phyloP scores from a whole-genome alignment of 164 flowering plant genomes.

The Hamamelis virginiana region DNA sequence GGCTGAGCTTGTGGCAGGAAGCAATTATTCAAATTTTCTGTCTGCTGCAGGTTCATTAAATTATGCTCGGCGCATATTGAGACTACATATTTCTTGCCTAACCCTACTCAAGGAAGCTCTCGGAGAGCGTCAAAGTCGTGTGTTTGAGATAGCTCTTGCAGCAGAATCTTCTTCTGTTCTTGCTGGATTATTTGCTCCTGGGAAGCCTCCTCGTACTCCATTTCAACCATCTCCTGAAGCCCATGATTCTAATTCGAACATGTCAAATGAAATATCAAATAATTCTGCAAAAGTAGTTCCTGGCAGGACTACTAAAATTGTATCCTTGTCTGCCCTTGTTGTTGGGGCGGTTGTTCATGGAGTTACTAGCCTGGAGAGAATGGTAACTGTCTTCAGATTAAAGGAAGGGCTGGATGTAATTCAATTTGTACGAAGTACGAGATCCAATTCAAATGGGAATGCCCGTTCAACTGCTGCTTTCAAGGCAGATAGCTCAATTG shows the following conservation, averaged over 20 bases:
- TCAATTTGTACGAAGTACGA: constrained; percentile 66
- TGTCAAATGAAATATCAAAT: constrained; percentile 51
- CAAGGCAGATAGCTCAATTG: constrained; percentile 66
- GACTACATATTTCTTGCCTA: constrained; percentile 68
- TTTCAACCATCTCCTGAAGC: constrained; percentile 72
- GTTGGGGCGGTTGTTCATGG: constrained; percentile 83
- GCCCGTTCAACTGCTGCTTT: constrained; percentile 57
- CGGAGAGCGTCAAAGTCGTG: constrained; percentile 92
- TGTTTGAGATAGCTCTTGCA: constrained; percentile 93
- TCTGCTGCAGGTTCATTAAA: constrained; percentile 42
- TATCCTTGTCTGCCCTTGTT: constrained; percentile 86
- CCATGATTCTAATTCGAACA: constrained; percentile 52
- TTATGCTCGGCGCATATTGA: constrained; percentile 62
- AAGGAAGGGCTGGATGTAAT: constrained; percentile 83
- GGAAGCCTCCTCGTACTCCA: constrained; percentile 71
- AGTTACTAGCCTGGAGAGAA: constrained; percentile 78
- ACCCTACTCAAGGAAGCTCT: constrained; percentile 89
- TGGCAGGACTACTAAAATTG: constrained; percentile 59
- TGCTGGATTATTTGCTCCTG: constrained; percentile 59
- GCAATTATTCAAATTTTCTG: constrained; percentile 40
- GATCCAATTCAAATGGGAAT: constrained; percentile 76
- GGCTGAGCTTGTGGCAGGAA: constrained; percentile 56
- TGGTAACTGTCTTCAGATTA: constrained; percentile 75
- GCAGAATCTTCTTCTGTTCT: constrained; percentile 80
- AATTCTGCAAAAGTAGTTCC: constrained; percentile 44